These are phyloP conservation scores for Suhomyces xylopsoci DNA, from an alignment of 805 yeast species.

Conservation along the genomic window DNA sequence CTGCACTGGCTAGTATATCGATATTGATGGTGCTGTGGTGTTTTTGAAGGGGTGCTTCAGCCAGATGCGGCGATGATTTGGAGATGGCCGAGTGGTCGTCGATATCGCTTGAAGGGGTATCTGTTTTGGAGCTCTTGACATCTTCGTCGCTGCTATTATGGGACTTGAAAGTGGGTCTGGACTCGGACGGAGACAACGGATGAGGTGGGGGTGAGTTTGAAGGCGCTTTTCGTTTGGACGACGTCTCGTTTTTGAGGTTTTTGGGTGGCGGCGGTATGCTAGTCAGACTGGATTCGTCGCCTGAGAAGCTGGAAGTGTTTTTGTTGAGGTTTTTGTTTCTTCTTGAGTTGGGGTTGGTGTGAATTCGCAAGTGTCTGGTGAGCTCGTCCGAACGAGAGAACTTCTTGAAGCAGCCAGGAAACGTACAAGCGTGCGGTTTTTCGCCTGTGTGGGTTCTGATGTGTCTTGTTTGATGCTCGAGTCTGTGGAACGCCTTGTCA, in stretches of 20 bases:
- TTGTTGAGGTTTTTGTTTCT: slow-evolving; percentile 32
- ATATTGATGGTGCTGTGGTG: slow-evolving; percentile 34
- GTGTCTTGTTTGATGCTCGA: slow-evolving; percentile 90
- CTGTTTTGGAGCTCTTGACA: neutral
- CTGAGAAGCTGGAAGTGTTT: slow-evolving; percentile 6
- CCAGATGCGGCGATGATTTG: neutral
- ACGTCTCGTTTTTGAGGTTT: neutral
- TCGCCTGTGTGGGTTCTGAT: slow-evolving; percentile 93
- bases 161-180: neutral
- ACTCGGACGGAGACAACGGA: neutral
- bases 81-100: neutral
- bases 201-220: neutral
- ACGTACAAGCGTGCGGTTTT: slow-evolving; percentile 82
- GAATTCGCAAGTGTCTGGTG: slow-evolving; percentile 82
- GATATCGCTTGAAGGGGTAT: slow-evolving; percentile 4
- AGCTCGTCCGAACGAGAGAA: slow-evolving; percentile 82
- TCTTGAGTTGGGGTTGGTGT: slow-evolving; percentile 54
- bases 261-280: neutral
- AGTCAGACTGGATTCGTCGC: slow-evolving; percentile 2
- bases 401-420: slow-evolving; percentile 78
- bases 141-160: slow-evolving; percentile 1
- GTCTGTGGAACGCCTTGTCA: slow-evolving; percentile 79
- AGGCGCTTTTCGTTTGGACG: neutral
- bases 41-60: neutral
- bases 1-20: slow-evolving; percentile 52